Evolutionary conservation across 306 rosid species (phyloP).

Genomic region (Prunus salicina): DNA sequence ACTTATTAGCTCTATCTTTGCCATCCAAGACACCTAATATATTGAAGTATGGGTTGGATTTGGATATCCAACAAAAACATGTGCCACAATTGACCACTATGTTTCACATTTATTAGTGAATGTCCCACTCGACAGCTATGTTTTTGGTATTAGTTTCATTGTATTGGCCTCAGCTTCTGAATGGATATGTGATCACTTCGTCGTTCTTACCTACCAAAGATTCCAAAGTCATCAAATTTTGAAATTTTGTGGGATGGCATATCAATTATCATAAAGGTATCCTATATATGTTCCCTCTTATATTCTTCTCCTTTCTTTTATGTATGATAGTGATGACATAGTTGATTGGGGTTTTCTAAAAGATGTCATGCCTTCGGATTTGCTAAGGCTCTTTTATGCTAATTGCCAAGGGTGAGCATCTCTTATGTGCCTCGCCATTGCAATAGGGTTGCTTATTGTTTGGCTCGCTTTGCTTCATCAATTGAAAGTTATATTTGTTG

Average conservation of each 20-base stretch:
- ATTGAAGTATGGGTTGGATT: background rate
- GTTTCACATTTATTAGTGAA: background rate
- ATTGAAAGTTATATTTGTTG: too few relatives aligned
- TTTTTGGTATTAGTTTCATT: background rate
- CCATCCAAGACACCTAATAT: background rate
- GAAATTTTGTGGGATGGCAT: background rate
- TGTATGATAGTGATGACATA: too few relatives aligned
- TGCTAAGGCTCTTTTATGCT: too few relatives aligned
- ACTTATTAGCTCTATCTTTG: too few relatives aligned
- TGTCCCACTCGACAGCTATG: constrained; percentile 13
- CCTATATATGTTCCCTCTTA: too few relatives aligned
- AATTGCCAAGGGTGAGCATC: accelerated
- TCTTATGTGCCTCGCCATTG: too few relatives aligned
- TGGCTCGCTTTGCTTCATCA: too few relatives aligned
- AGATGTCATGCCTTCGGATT: too few relatives aligned
- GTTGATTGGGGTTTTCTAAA: too few relatives aligned
- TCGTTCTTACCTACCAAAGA: background rate
- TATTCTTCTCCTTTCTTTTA: too few relatives aligned
- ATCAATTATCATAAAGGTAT: background rate
- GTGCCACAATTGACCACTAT: constrained; percentile 4
- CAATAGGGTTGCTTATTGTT: too few relatives aligned
- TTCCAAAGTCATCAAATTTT: background rate
- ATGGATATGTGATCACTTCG: background rate
- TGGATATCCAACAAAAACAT: background rate
- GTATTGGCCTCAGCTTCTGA: background rate